Conservation (phyloP, 1,284 basidiomycete species). For the Sparassis latifolia region DNA sequence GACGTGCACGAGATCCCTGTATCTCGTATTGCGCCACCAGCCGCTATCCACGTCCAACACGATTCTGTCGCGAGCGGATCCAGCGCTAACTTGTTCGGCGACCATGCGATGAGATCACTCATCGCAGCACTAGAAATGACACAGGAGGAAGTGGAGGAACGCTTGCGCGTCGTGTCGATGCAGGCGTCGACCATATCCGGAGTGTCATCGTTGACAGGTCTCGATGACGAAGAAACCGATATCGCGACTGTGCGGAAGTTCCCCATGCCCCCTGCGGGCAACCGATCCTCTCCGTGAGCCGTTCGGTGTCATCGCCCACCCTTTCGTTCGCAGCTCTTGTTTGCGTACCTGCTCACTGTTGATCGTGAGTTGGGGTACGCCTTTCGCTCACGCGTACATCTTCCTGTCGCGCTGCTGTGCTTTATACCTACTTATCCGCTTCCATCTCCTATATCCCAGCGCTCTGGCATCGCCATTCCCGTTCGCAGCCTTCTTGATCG, state of each 20-base stretch:
- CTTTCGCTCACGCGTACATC: no score
- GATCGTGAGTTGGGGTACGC: no score
- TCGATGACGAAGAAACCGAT: conserved; percentile 10
- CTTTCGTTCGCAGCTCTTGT: background rate
- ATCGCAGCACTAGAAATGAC: conserved; percentile 54
- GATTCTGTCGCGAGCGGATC: conserved; percentile 19
- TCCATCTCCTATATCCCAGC: no score
- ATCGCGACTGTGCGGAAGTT: conserved; percentile 19
- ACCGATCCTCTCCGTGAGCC: conserved; percentile 2
- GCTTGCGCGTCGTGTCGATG: conserved; percentile 32
- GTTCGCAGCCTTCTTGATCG: no score
- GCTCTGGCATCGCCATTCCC: no score
- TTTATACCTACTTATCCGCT: no score
- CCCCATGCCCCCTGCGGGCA: conserved; percentile 17
- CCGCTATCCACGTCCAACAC: conserved; percentile 9
- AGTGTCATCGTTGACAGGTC: conserved; percentile 14
- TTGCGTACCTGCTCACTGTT: background rate
- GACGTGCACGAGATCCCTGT: conserved; percentile 18
- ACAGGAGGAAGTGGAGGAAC: conserved; percentile 35
- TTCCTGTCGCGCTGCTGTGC: no score
- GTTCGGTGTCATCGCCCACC: background rate
- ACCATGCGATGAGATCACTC: conserved; percentile 51
- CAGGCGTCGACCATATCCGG: conserved; percentile 20
- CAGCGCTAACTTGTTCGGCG: conserved; percentile 20
- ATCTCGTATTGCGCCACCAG: conserved; percentile 10